Evolutionary conservation across 805 yeast genomes (phyloP).

Genomic region (Ogataea chonburiensis): DNA sequence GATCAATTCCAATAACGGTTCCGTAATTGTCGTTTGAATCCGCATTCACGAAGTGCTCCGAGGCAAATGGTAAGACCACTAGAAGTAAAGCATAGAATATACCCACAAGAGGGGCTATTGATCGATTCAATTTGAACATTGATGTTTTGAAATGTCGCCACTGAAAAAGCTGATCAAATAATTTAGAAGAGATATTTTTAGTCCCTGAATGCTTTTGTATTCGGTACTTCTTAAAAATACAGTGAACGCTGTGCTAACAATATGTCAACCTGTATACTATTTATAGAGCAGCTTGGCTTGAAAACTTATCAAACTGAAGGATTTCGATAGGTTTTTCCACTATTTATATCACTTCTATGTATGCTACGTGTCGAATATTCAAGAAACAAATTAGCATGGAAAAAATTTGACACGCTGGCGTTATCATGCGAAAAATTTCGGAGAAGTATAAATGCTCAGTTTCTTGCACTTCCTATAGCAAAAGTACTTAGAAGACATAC

Average conservation of each 20-base stretch:
- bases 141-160: conserved; percentile 1
- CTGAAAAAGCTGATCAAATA: conserved; percentile 6
- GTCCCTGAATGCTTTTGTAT: not conserved
- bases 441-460: too few species aligned
- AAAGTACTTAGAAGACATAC: too few species aligned
- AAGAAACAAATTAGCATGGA: conserved; percentile 8
- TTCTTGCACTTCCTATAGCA: too few species aligned
- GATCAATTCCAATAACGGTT: conserved; percentile 83
- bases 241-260: too few species aligned
- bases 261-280: too few species aligned
- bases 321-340: too few species aligned
- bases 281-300: too few species aligned
- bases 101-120: conserved; percentile 27
- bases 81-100: conserved; percentile 31
- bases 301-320: too few species aligned
- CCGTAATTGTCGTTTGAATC: conserved; percentile 34
- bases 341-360: conserved; percentile 1
- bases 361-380: conserved; percentile 23
- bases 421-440: conserved; percentile 1
- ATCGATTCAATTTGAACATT: conserved; percentile 29
- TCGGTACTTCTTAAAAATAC: too few species aligned
- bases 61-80: conserved; percentile 30
- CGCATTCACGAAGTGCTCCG: conserved; percentile 27
- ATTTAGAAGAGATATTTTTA: conserved; percentile 2
- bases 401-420: conserved; percentile 23